These are phyloP conservation scores for Paramecium tetraurelia DNA, from an alignment of 73 alveolate species.

Conservation along the genomic window DNA sequence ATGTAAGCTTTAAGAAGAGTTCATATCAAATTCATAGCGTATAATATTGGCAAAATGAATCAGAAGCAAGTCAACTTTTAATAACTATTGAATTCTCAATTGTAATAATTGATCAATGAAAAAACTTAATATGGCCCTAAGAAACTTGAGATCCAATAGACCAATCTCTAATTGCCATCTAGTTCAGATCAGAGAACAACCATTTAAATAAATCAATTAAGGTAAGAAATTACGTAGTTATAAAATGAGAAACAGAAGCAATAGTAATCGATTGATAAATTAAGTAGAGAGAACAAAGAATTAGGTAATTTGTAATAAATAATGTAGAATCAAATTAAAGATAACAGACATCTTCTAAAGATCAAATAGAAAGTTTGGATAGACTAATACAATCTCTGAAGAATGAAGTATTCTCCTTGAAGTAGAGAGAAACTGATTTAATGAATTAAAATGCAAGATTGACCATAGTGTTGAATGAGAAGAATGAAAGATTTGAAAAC, in stretches of 20 bases:
- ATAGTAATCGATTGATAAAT: background rate
- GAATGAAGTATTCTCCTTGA: background rate
- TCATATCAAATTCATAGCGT: slow-evolving; percentile 24
- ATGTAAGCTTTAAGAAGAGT: background rate
- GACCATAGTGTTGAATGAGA: background rate
- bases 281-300: background rate
- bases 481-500: background rate
- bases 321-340: background rate
- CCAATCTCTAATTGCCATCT: background rate
- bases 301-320: background rate
- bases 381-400: background rate
- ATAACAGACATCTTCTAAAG: background rate
- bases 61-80: background rate
- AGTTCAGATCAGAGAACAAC: background rate
- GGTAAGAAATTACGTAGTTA: background rate
- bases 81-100: background rate
- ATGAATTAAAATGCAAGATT: slow-evolving; percentile 2
- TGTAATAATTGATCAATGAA: background rate
- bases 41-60: background rate
- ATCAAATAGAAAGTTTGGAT: slow-evolving; percentile 2
- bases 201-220: background rate
- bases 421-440: background rate
- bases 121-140: background rate
- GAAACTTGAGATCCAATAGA: background rate
- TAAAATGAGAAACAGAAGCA: background rate